phyloP scores from a whole-genome alignment of 2,329 filamentous ascomycete genomes.

The Penicillium expansum region DNA sequence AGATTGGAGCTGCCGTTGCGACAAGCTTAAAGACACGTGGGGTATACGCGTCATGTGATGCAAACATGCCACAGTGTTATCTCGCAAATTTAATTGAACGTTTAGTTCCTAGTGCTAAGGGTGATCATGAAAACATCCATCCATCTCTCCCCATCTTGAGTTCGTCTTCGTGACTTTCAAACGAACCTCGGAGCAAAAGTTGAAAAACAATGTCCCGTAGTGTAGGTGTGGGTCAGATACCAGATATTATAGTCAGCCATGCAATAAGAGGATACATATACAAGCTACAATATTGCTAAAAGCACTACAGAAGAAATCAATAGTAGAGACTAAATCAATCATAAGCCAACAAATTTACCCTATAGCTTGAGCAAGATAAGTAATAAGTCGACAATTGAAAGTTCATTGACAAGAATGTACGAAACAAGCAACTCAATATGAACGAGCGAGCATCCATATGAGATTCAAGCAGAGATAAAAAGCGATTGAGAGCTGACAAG shows the following conservation, averaged over 20 bases:
- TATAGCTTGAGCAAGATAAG: background rate
- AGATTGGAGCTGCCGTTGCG: background rate
- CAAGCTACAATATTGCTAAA: no score
- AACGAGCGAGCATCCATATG: background rate
- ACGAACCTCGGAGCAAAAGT: no score
- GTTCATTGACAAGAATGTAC: background rate
- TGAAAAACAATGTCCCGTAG: no score
- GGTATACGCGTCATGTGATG: constrained; percentile 24
- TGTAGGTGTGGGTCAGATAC: no score
- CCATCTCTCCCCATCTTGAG: no score
- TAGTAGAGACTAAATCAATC: background rate
- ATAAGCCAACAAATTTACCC: background rate
- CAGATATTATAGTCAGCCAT: no score
- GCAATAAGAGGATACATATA: no score
- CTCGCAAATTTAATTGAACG: background rate
- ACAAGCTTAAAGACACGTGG: constrained; percentile 26
- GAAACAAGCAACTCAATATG: background rate
- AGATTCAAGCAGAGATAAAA: background rate
- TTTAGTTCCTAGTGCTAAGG: no score
- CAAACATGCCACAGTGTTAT: background rate
- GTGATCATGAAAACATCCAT: no score
- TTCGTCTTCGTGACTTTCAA: no score
- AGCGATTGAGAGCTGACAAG: background rate
- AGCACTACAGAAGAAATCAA: background rate
- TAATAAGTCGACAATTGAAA: background rate